Evolutionary conservation across 768 basidiomycete species (phyloP).

Genomic region (Leccinum boreale): DNA sequence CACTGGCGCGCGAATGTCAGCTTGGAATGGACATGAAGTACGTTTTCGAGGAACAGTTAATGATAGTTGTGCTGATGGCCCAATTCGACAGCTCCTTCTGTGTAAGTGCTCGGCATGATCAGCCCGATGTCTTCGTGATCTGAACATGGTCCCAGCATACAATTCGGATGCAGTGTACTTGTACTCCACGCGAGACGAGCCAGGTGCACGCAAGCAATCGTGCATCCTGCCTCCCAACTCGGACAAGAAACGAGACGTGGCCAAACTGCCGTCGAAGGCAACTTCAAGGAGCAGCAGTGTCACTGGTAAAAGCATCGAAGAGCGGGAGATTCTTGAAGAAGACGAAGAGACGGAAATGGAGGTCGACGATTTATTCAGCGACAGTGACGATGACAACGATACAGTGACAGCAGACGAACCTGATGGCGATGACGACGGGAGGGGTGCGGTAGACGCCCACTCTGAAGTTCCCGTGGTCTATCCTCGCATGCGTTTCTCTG

Average conservation of each 20-base stretch:
- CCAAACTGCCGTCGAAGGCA: background rate
- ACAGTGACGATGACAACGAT: constrained; percentile 28
- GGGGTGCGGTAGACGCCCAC: constrained; percentile 21
- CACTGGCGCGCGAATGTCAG: constrained; percentile 72
- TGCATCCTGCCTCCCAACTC: constrained; percentile 32
- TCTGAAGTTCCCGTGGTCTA: constrained; percentile 49
- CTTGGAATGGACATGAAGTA: constrained; percentile 74
- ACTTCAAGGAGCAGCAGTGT: background rate
- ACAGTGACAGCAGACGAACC: constrained; percentile 19
- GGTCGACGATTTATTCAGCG: constrained; percentile 28
- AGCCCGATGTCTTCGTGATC: constrained; percentile 1
- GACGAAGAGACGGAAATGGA: constrained; percentile 29
- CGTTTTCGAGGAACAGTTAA: constrained; percentile 3
- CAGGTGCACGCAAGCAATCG: constrained; percentile 27
- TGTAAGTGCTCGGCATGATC: constrained; percentile 40
- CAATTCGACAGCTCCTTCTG: constrained; percentile 50
- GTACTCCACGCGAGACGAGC: constrained; percentile 69
- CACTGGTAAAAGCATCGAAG: constrained; percentile 1
- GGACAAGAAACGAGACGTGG: background rate
- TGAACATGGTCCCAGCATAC: constrained; percentile 48
- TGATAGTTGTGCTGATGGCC: constrained; percentile 10
- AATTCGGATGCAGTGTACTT: constrained; percentile 70
- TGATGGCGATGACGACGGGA: constrained; percentile 34
- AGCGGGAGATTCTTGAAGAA: constrained; percentile 6
- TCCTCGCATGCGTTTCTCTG: constrained; percentile 62